These are phyloP conservation scores for Xylaria castorea DNA, from an alignment of 495 filamentous ascomycete genomes.

Conservation along the genomic window DNA sequence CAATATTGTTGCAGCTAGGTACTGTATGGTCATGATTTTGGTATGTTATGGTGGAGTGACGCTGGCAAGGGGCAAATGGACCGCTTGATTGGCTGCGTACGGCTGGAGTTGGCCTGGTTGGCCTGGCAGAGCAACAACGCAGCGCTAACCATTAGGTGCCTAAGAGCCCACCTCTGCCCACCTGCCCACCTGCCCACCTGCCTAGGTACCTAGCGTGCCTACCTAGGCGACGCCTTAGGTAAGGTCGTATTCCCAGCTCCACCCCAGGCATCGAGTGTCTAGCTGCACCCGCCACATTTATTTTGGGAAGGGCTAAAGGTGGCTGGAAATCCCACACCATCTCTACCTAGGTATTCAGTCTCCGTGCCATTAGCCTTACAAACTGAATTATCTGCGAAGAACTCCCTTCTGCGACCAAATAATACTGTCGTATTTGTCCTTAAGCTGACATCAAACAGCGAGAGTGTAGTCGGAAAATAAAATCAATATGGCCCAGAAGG, in stretches of 20 bases:
- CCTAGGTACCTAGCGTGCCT: no score
- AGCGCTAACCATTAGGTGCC: slow-evolving; percentile 31
- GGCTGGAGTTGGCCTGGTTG: slow-evolving; percentile 14
- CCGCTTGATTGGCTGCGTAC: slow-evolving; percentile 32
- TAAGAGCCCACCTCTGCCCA: neutral
- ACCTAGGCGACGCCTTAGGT: neutral
- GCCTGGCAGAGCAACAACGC: slow-evolving; percentile 41
- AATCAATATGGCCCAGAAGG: slow-evolving; percentile 78
- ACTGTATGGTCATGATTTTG: slow-evolving; percentile 41
- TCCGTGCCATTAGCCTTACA: neutral
- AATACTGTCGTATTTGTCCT: neutral
- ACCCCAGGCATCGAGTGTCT: no score
- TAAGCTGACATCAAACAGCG: neutral
- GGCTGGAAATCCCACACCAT: neutral
- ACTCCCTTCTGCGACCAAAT: neutral
- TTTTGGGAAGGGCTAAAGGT: neutral
- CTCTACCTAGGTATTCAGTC: neutral
- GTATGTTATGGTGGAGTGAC: slow-evolving; percentile 46
- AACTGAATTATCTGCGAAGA: neutral
- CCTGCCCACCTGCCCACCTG: neutral
- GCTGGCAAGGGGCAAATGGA: slow-evolving; percentile 27
- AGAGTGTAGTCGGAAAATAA: neutral
- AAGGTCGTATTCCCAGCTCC: neutral
- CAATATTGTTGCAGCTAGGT: slow-evolving; percentile 13
- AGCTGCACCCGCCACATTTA: slow-evolving; percentile 8